A percentile compares a stretch with the other conserved stretches of the same genome.
These are phyloP conservation scores for Pichia occidentalis DNA, from an alignment of 805 yeast species.

Conservation along the genomic window DNA sequence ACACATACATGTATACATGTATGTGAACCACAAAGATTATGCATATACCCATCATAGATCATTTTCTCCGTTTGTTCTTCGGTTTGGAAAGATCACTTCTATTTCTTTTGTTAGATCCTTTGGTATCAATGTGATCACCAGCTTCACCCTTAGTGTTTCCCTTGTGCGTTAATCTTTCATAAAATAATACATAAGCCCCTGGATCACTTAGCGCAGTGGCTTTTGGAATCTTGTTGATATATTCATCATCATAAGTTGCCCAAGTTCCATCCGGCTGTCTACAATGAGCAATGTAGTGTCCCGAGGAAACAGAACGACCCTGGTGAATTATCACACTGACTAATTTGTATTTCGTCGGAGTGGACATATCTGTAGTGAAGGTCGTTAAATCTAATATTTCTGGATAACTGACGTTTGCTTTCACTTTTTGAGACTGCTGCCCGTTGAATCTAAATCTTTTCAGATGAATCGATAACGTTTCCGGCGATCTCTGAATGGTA, in stretches of 20 bases:
- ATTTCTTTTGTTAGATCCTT: neutral
- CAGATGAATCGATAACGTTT: conserved; percentile 77
- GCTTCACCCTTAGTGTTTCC: conserved; percentile 20
- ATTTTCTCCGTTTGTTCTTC: neutral
- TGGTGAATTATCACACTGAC: conserved; percentile 86
- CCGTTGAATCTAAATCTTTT: conserved; percentile 90
- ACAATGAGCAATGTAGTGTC: conserved; percentile 89
- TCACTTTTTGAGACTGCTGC: conserved; percentile 68
- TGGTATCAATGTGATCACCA: too few relatives aligned
- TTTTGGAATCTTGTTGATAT: conserved; percentile 66
- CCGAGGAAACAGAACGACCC: conserved; percentile 86
- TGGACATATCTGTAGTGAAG: conserved; percentile 41
- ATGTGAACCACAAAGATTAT: too few relatives aligned
- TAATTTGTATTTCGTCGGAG: conserved; percentile 60
- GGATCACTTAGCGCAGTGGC: conserved; percentile 73
- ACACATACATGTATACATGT: too few relatives aligned
- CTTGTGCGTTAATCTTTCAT: conserved; percentile 68
- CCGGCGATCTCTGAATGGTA: conserved; percentile 77
- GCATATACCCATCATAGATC: too few relatives aligned
- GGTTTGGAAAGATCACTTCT: too few relatives aligned
- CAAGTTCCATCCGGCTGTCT: conserved; percentile 88
- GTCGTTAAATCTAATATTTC: conserved; percentile 65
- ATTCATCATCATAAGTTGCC: conserved; percentile 94
- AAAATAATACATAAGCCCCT: conserved; percentile 83
- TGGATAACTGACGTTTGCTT: conserved; percentile 79